Base-by-base conservation (phyloP, 257 asterid species). In the Solanum piurae region DNA sequence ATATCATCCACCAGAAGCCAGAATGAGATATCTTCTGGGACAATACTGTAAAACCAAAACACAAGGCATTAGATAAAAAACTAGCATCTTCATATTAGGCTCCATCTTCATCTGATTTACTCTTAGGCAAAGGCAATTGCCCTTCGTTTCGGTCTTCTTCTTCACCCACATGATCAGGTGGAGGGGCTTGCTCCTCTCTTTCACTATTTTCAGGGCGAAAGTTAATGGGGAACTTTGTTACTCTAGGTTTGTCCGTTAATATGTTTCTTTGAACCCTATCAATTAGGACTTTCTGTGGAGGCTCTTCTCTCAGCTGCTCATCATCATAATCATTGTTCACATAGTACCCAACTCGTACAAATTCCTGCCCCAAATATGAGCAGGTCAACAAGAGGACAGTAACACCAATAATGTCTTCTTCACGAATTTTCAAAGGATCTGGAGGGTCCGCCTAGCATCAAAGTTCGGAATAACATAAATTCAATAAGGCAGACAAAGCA, bases 341-440 rank as follows among this genome's bases (percentile, higher is more conserved):
- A 87, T 97, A 95, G 90, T 97, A 97, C 55, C 99, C 99, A 84
- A 97, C 98, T 9, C 99, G 94, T 83, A 96, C 90, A 92, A 96
- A 97, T 91, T 97, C 99, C 90, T 97, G 99, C 49, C 96, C 95
- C 94, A 95, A 34, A 87, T 94, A 97, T 77, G 99, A 97, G 94
- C 99, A 96, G 83, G 99, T 96, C 89, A 97, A 46, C 88, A 97
- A 91, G 49, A 97, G 96, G 87, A 97, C 99, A 2, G 99, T 97
- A 55, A 97, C 99, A 62, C 99, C 98, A 75, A 97, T 91, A 87
- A 96, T 94, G 91, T 96, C 99, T 91, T 97, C 99, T 88, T 97
- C 99, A 9, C 98, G 99, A 74, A 97, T 97, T 92, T 95, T 96
- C 66, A 95, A 88, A 66, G 98, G 98, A 92, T 97, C 98, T 7